These are phyloP conservation scores for Trichoderma asperellum DNA, from an alignment of 2,329 filamentous ascomycete species.

Conservation along the genomic window DNA sequence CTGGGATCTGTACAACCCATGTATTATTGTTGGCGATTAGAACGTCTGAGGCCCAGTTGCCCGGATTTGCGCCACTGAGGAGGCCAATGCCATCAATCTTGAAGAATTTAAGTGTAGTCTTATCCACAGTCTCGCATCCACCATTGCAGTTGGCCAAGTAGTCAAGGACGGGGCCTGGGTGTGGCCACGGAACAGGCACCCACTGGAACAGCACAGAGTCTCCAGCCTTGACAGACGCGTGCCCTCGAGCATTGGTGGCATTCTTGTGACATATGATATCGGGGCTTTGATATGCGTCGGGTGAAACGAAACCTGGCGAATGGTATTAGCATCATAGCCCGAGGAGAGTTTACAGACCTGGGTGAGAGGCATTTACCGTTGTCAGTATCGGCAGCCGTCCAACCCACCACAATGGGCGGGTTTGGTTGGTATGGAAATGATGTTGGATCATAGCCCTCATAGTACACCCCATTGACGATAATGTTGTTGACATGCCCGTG, in stretches of 20 bases:
- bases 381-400: slow-evolving; percentile 48
- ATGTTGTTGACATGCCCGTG: slow-evolving; percentile 49
- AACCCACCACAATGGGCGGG: slow-evolving; percentile 46
- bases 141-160: slow-evolving; percentile 52
- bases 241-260: slow-evolving; percentile 45
- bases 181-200: slow-evolving; percentile 54
- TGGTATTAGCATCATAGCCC: background rate
- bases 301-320: slow-evolving; percentile 49
- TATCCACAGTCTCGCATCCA: slow-evolving; percentile 47
- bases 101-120: slow-evolving; percentile 50
- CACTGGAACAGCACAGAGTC: slow-evolving; percentile 52
- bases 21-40: slow-evolving; percentile 56
- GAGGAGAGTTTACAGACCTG: background rate
- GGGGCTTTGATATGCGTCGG: slow-evolving; percentile 45
- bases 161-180: slow-evolving; percentile 53
- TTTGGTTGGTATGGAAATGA: slow-evolving; percentile 42
- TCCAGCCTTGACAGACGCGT: slow-evolving; percentile 50
- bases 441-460: slow-evolving; percentile 47
- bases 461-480: slow-evolving; percentile 49
- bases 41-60: slow-evolving; percentile 48
- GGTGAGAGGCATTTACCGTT: slow-evolving; percentile 37
- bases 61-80: slow-evolving; percentile 41
- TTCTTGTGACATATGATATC: slow-evolving; percentile 56
- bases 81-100: slow-evolving; percentile 51
- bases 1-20: slow-evolving; percentile 55